Evolutionary conservation across 2,329 filamentous ascomycete genomes (phyloP).

Genomic region (Penicillium sp.): DNA sequence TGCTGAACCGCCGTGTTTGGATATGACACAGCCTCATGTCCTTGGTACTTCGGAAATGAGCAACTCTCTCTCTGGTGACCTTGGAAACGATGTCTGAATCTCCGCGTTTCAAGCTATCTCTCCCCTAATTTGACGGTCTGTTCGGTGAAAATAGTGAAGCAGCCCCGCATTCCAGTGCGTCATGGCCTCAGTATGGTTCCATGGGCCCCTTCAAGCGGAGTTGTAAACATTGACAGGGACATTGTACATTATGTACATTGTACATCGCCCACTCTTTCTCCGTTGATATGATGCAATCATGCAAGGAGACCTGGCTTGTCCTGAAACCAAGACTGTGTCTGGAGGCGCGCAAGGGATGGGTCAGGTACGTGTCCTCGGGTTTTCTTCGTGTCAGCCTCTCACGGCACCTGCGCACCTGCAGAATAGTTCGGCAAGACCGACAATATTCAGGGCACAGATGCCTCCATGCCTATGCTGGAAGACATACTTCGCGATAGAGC

Average conservation of each 20-base stretch:
- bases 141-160: conserved; percentile 10
- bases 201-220: background rate
- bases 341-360: conserved; percentile 25
- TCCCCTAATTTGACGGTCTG: conserved; percentile 2
- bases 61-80: background rate
- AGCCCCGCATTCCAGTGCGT: conserved; percentile 25
- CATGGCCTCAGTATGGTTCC: conserved; percentile 10
- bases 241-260: background rate
- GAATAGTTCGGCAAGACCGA: too few relatives aligned
- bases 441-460: too few relatives aligned
- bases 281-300: conserved; percentile 17
- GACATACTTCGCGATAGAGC: background rate
- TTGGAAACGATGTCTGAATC: too few relatives aligned
- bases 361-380: conserved; percentile 23
- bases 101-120: background rate
- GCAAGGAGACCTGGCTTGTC: conserved; percentile 16
- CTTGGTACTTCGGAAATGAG: background rate
- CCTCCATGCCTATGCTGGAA: background rate
- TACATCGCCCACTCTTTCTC: background rate
- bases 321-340: conserved; percentile 14
- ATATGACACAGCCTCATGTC: conserved; percentile 20
- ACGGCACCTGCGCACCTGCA: background rate
- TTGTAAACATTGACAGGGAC: background rate
- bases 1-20: background rate
- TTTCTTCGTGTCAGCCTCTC: background rate